These are phyloP conservation scores for Cokeromyces recurvatus DNA, from an alignment of 371 early-diverging fungal species.

Conservation along the genomic window DNA sequence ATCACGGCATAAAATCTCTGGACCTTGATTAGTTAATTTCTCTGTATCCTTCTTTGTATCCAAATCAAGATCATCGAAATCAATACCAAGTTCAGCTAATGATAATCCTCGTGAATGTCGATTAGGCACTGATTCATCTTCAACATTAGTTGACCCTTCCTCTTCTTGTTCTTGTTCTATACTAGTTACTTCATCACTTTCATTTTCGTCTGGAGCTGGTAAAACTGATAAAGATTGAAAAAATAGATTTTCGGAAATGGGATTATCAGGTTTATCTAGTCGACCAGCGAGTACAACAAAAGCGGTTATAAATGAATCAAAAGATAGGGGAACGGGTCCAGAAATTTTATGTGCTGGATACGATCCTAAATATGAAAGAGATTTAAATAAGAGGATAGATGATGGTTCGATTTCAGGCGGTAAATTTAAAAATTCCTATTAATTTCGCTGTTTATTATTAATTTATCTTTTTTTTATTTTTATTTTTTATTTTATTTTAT, in stretches of 20 bases:
- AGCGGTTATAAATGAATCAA: conserved; percentile 37
- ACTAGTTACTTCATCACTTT: background rate
- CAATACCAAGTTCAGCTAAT: conserved; percentile 35
- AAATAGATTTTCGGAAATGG: conserved; percentile 28
- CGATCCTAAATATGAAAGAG: conserved; percentile 42
- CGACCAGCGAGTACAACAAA: conserved; percentile 32
- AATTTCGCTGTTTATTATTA: no score
- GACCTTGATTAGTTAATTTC: conserved; percentile 3
- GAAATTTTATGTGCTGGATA: conserved; percentile 22
- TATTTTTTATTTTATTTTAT: no score
- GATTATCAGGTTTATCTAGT: conserved; percentile 17
- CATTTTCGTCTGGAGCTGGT: conserved; percentile 8
- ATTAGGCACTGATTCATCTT: conserved; percentile 1
- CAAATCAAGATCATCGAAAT: conserved; percentile 33
- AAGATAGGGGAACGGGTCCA: conserved; percentile 16
- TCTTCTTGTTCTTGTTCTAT: background rate
- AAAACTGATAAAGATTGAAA: conserved; percentile 41
- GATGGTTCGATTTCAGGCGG: conserved; percentile 34
- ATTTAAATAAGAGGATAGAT: conserved; percentile 38
- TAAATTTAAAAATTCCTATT: conserved; percentile 34
- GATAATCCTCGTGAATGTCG: conserved; percentile 19
- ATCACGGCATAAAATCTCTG: conserved; percentile 26
- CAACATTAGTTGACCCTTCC: background rate
- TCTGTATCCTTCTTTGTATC: background rate
- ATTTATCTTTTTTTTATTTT: no score